These are phyloP conservation scores for Kernera saxatilis DNA, from an alignment of 345 rosid genomes.

Conservation along the genomic window DNA sequence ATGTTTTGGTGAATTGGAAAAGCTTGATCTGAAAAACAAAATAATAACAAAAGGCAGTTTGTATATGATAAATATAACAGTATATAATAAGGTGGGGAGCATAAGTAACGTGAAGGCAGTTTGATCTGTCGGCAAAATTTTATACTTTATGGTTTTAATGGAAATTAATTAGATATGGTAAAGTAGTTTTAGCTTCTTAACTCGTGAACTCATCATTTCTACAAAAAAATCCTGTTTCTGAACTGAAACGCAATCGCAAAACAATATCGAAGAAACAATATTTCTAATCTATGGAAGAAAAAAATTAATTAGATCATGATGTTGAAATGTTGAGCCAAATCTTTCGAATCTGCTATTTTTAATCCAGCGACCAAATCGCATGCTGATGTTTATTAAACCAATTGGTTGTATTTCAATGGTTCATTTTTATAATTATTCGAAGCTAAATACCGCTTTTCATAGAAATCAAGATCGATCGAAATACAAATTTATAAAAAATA, in stretches of 20 bases:
- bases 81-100: slow-evolving; percentile 28
- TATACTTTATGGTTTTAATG: slow-evolving; percentile 15
- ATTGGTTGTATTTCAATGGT: no score
- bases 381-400: no score
- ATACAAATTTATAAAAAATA: no score
- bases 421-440: no score
- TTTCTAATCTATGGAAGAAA: background rate
- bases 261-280: no score
- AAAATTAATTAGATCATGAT: no score
- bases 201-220: slow-evolving; percentile 23
- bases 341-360: no score
- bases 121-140: slow-evolving; percentile 24
- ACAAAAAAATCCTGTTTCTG: background rate
- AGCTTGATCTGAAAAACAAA: slow-evolving; percentile 21
- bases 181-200: slow-evolving; percentile 4
- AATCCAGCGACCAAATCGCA: no score
- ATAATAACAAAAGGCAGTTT: slow-evolving; percentile 16
- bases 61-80: background rate
- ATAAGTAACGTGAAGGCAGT: slow-evolving; percentile 34
- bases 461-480: no score
- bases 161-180: background rate
- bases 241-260: background rate
- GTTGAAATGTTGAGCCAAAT: no score
- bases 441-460: no score
- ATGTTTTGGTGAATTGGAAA: slow-evolving; percentile 17